Evolutionary conservation across 1,284 basidiomycete species (phyloP), one percentile per base, ranked within the genome.

Genomic region (Lignosus rhinocerotis): DNA sequence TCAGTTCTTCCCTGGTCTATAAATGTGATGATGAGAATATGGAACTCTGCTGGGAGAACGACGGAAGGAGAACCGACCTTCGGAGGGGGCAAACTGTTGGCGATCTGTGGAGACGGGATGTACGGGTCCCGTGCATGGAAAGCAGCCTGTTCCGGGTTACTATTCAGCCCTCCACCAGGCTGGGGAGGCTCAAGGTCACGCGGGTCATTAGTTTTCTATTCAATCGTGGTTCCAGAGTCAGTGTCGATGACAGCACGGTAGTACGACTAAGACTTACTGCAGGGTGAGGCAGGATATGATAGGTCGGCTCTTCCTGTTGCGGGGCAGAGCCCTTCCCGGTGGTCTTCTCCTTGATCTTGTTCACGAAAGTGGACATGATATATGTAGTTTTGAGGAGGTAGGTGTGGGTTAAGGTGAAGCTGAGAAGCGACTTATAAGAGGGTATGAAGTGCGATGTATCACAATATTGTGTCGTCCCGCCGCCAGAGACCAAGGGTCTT

Each of bases 121-220:
- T 79, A 67, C 19, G 80, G 80, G 42, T 73, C 80, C 10, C 72
- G 74, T 16, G 77, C 75, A 51, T 78, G 74, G 69, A 76, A 75
- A n/a, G 76, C 76, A 47, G 68, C 68, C 9, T 61, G 51, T 59
- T 69, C 68, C 2, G 67, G 69, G 55, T 71, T 70, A 53, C 64
- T 68, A 59, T 71, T 77, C 55, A 78, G 63, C 3, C 77, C 78
- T 4, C 71, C 73, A n/a, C 73, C 76, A 2, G 69, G 69, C 61
- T 77, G 73, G 25, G 73, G 69, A 14, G 71, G 72, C 59, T 75
- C 69, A 51, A 82, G 73, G 62, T 82, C 81, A 19, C 74, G 70
- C 1, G 81, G 81, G 64, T 83, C 74, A 61, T 83, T 83, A 12
- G 77, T 72, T 71, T 77, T 82, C 81, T 83, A 55, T 53, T 46